Evolutionary conservation across 164 flowering plant species (phyloP).

Genomic region (Magnolia kwangsiensis): DNA sequence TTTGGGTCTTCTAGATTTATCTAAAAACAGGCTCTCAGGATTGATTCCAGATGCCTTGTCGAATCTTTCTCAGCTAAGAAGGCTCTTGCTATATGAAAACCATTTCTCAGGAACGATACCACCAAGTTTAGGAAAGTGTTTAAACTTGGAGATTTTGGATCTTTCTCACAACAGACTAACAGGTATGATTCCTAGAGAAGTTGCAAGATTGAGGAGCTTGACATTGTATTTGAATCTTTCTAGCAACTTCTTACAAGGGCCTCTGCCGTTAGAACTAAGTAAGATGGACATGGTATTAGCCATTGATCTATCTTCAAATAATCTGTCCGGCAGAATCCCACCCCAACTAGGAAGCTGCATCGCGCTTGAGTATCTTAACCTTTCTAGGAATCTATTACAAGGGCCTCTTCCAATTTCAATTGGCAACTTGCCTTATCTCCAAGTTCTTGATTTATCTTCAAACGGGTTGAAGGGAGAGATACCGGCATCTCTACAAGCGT

Average conservation of each 20-base stretch:
- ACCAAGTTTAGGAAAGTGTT: constrained; percentile 63
- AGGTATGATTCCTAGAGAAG: constrained; percentile 64
- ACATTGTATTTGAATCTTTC: constrained; percentile 79
- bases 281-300: constrained; percentile 91
- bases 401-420: constrained; percentile 59
- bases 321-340: constrained; percentile 58
- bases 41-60: constrained; percentile 72
- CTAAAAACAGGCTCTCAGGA: constrained; percentile 71
- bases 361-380: constrained; percentile 75
- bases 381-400: constrained; percentile 50
- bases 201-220: constrained; percentile 73
- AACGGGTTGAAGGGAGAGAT: constrained; percentile 57
- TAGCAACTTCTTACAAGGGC: constrained; percentile 53
- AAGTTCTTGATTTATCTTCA: constrained; percentile 59
- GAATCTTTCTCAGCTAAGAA: constrained; percentile 68
- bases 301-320: constrained; percentile 73
- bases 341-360: constrained; percentile 81
- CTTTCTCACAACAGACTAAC: constrained; percentile 61
- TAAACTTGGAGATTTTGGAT: constrained; percentile 73
- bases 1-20: constrained; percentile 80
- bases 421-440: constrained; percentile 64
- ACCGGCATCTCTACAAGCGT: constrained; percentile 52
- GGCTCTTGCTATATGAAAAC: constrained; percentile 62
- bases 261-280: constrained; percentile 74
- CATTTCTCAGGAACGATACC: constrained; percentile 74